phyloP scores from a whole-genome alignment of 129 eudicot species.

The Artemisia argyi region DNA sequence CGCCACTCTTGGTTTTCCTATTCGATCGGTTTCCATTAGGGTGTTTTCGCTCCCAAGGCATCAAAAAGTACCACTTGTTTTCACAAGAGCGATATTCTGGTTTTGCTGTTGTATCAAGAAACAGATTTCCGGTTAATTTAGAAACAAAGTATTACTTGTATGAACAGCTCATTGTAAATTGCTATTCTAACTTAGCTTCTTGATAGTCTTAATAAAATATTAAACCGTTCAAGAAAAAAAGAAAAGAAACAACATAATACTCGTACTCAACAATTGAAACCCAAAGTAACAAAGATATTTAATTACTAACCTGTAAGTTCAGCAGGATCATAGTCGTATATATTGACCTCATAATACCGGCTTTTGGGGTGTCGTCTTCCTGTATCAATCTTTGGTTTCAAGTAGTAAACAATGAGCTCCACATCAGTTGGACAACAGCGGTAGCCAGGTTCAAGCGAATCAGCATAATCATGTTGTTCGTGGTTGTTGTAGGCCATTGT shows the following conservation, averaged over 20 bases:
- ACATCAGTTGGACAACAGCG: neutral
- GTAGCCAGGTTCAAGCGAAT: neutral
- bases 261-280: too few species aligned
- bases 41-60: neutral
- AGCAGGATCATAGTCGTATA: neutral
- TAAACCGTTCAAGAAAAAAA: too few species aligned
- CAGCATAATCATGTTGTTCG: neutral
- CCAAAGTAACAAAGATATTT: too few species aligned
- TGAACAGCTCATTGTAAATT: too few species aligned
- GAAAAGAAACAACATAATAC: too few species aligned
- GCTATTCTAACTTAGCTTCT: too few species aligned
- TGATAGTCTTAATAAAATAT: too few species aligned
- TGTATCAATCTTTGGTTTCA: neutral
- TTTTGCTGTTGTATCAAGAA: too few species aligned
- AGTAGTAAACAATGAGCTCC: neutral
- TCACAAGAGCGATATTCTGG: constrained; percentile 2
- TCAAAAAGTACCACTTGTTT: neutral
- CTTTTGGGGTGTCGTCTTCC: neutral
- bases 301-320: neutral
- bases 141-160: too few species aligned
- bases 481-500: too few species aligned
- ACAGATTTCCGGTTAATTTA: too few species aligned
- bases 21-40: neutral
- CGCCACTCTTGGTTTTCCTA: neutral
- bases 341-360: neutral